Conservation (phyloP, 768 basidiomycete species). For the Xerocomus brunneocitrinus region DNA sequence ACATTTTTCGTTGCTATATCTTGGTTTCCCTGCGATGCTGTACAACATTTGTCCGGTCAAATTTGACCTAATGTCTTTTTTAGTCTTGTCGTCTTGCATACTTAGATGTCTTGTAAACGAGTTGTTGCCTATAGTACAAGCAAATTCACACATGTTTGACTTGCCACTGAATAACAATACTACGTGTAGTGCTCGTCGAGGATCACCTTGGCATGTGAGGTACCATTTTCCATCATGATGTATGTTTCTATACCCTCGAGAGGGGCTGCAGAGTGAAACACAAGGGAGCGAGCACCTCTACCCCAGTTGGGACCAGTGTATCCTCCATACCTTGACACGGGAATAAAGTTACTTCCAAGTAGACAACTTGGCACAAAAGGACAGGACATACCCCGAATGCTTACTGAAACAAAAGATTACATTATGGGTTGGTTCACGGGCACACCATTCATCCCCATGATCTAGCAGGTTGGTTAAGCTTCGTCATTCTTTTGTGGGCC, state of each 20-base stretch:
- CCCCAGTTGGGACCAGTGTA: slow-evolving; percentile 51
- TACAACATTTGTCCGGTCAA: not conserved
- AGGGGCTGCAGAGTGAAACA: slow-evolving; percentile 51
- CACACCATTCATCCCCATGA: slow-evolving; percentile 80
- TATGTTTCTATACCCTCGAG: slow-evolving; percentile 50
- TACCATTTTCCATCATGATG: slow-evolving; percentile 60
- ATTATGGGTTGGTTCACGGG: slow-evolving; percentile 54
- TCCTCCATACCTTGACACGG: slow-evolving; percentile 56
- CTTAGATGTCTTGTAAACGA: not conserved
- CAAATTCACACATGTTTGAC: not conserved
- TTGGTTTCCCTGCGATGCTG: not conserved
- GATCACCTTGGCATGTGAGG: slow-evolving; percentile 48
- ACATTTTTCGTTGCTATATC: not conserved
- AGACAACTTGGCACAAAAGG: not conserved
- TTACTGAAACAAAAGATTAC: slow-evolving; percentile 74
- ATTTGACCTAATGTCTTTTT: not conserved
- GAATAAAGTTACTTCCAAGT: not conserved
- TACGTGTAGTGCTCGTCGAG: slow-evolving; percentile 41
- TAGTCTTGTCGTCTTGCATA: not conserved
- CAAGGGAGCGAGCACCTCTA: slow-evolving; percentile 58
- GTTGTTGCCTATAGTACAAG: not conserved
- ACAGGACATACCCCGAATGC: slow-evolving; percentile 56
- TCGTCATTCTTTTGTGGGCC: not conserved
- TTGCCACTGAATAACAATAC: not conserved
- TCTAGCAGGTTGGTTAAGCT: slow-evolving; percentile 35